Conservation (phyloP, 768 basidiomycete genomes). For the Lentinus tigrinus region DNA sequence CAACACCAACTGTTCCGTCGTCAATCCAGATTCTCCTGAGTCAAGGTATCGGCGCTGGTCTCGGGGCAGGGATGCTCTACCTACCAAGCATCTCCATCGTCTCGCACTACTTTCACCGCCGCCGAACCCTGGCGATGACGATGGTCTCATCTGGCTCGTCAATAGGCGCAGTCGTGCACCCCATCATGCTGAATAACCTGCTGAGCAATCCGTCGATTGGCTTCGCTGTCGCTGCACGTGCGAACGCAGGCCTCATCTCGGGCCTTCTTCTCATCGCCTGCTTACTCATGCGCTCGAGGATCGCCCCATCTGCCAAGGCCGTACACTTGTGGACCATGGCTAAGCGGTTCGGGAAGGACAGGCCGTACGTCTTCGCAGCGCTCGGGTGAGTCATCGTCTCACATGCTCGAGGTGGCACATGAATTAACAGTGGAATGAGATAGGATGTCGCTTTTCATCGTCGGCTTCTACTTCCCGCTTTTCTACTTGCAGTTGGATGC, state of each 20-base stretch:
- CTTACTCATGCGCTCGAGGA: slow-evolving; percentile 20
- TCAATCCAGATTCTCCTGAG: slow-evolving; percentile 38
- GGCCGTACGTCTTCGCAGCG: slow-evolving; percentile 24
- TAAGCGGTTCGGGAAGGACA: slow-evolving; percentile 24
- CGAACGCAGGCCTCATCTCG: slow-evolving; percentile 25
- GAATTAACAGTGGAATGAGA: neutral
- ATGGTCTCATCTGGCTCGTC: slow-evolving; percentile 39
- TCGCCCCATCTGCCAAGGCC: slow-evolving; percentile 15
- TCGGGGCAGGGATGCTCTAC: slow-evolving; percentile 44
- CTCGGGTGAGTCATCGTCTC: slow-evolving; percentile 17
- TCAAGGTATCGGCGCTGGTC: slow-evolving; percentile 44
- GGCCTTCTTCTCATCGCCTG: slow-evolving; percentile 23
- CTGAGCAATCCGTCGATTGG: slow-evolving; percentile 24
- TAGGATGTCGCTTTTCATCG: slow-evolving; percentile 17
- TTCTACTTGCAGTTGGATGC: slow-evolving; percentile 29
- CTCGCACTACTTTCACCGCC: slow-evolving; percentile 44
- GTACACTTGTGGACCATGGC: slow-evolving; percentile 8
- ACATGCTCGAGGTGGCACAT: neutral
- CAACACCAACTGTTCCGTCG: neutral
- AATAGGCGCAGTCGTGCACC: slow-evolving; percentile 28
- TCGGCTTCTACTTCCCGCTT: slow-evolving; percentile 28
- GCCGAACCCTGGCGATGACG: slow-evolving; percentile 44
- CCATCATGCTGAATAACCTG: slow-evolving; percentile 29
- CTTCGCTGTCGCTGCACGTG: slow-evolving; percentile 27
- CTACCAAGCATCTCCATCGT: slow-evolving; percentile 43